Evolutionary conservation across 83 land plant genomes (phyloP), one percentile per base, ranked within the genome.

Genomic region (Isoetes engelmannii): DNA sequence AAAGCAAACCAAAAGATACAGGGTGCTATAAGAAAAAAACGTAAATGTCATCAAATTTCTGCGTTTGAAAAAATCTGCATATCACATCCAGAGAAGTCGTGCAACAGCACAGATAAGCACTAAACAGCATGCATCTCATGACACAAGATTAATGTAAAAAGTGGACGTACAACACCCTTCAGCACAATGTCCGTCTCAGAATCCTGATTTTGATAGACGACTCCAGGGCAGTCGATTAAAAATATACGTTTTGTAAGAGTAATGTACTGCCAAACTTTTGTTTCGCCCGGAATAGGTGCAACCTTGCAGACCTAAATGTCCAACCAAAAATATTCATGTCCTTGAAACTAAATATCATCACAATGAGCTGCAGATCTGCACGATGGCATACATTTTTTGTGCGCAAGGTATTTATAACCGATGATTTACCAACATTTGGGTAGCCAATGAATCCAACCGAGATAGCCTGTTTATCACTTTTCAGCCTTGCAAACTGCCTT

Each of bases 371-470:
- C 37, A 28, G 37, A 28, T 28, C 2, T 28, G 37, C 37, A 28
- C 2, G 1, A 28, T 28, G 1, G 37, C 42, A 67, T 81, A 91
- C 97, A 84, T 80, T 82, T 71, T 94, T 94, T 46, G 99, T 85
- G 0, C 97, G 83, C 49, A 94, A 70, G 18, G 99, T 94, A 72
- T 94, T 90, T 68, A 94, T 94, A 43, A 90, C 99, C 42, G 99
- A 94, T 44, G 99, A 94, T 69, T 94, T 94, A 41, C 99, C 99
- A 75, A 94, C 99, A 81, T 94, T 94, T 6, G 99, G 99, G 78
- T 94, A 94, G 12, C 99, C 99, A 70, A 94, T 84, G 84, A 94
- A 94, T 41, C 99, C 99, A 18, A 94, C 97, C 67, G 99, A 94
- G 48, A 94, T 94, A 20, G 99, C 92, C 65, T 94, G 99, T 74